Conservation (phyloP, 108 stramenopile species). For the Cyclotella distinguenda region DNA sequence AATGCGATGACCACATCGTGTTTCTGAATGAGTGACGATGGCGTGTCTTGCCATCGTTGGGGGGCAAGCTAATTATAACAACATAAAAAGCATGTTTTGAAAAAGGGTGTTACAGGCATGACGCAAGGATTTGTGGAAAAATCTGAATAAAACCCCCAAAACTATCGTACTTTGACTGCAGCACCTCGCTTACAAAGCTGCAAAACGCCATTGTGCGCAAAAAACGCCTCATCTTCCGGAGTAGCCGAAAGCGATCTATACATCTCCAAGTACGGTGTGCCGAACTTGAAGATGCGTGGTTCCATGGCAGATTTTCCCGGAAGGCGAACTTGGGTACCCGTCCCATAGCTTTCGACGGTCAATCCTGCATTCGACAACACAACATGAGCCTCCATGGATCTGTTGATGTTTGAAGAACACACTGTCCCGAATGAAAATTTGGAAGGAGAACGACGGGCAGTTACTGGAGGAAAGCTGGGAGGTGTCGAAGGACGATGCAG, state of each 20-base stretch:
- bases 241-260: slow-evolving; percentile 73
- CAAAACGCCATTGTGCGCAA: slow-evolving; percentile 80
- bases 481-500: slow-evolving; percentile 84
- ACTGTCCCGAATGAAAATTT: slow-evolving; percentile 83
- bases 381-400: slow-evolving; percentile 92
- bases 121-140: background rate
- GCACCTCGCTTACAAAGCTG: slow-evolving; percentile 87
- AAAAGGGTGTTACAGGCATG: background rate
- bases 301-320: slow-evolving; percentile 72
- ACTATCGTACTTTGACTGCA: slow-evolving; percentile 63
- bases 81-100: background rate
- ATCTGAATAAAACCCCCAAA: background rate
- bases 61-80: slow-evolving; percentile 50
- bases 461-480: slow-evolving; percentile 71
- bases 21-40: slow-evolving; percentile 51
- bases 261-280: slow-evolving; percentile 89
- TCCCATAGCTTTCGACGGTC: slow-evolving; percentile 83
- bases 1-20: slow-evolving; percentile 91
- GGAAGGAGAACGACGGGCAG: slow-evolving; percentile 49
- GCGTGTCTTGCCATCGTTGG: slow-evolving; percentile 88
- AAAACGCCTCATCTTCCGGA: slow-evolving; percentile 84
- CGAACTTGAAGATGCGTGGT: slow-evolving; percentile 88
- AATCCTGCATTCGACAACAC: slow-evolving; percentile 87
- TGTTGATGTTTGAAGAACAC: slow-evolving; percentile 91
- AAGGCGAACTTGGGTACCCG: slow-evolving; percentile 86